These are phyloP conservation scores for Lipomyces starkeyi DNA, from an alignment of 805 yeast species.

Conservation along the genomic window DNA sequence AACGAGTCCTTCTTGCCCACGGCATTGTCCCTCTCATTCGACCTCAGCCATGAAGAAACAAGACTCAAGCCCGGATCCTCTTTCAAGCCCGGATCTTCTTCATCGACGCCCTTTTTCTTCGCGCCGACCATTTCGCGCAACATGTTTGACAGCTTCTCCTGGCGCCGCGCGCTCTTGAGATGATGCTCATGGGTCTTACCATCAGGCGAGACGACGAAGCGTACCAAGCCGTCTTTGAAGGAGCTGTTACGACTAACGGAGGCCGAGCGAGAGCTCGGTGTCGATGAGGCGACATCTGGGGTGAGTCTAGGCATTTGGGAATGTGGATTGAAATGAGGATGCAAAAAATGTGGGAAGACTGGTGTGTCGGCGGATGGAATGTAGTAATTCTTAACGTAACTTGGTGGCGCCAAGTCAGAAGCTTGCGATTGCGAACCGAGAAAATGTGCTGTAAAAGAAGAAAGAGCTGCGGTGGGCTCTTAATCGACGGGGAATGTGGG, in stretches of 20 bases:
- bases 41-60: constrained; percentile 38
- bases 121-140: constrained; percentile 48
- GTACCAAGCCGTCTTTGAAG: constrained; percentile 32
- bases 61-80: constrained; percentile 31
- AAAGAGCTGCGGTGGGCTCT: neutral
- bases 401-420: neutral
- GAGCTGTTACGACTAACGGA: constrained; percentile 14
- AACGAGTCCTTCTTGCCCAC: constrained; percentile 20
- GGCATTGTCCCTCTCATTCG: constrained; percentile 44
- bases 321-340: neutral
- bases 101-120: constrained; percentile 38
- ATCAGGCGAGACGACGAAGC: constrained; percentile 47
- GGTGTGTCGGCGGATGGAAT: neutral
- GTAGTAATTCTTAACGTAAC: neutral
- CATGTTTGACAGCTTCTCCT: constrained; percentile 69
- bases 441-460: neutral
- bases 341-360: neutral
- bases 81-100: constrained; percentile 19
- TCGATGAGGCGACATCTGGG: neutral
- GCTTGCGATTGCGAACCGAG: neutral
- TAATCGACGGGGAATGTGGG: neutral
- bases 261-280: constrained; percentile 8
- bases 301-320: constrained; percentile 1
- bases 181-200: constrained; percentile 79
- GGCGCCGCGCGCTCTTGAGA: constrained; percentile 63